A percentile compares a stretch with the other conserved stretches of the same genome.
Conservation (phyloP, 1,284 basidiomycete species). For the Leucoagaricus sp. region DNA sequence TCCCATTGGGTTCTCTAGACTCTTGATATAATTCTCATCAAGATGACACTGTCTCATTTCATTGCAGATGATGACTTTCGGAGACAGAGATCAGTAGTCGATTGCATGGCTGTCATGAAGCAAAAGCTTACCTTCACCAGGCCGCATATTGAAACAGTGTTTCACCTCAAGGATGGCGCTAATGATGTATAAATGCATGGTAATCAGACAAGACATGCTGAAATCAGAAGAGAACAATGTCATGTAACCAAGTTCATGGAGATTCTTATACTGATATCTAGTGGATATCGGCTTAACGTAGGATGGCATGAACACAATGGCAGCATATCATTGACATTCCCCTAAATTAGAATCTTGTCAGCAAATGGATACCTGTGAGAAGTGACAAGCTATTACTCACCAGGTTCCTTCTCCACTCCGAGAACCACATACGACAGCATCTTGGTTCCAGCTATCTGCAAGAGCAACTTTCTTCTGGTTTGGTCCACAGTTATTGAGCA, state of each 20-base stretch:
- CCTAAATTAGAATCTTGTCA: conserved; percentile 16
- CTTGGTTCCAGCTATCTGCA: conserved; percentile 25
- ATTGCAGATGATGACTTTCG: conserved; percentile 27
- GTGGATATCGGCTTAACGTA: background rate
- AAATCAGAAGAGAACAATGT: conserved; percentile 25
- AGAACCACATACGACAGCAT: conserved; percentile 21
- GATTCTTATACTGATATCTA: conserved; percentile 25
- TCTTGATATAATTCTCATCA: conserved; percentile 25
- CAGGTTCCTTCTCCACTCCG: conserved; percentile 27
- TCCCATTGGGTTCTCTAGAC: conserved; percentile 24
- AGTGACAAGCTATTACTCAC: conserved; percentile 12
- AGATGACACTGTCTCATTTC: conserved; percentile 23
- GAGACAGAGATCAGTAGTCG: too few relatives aligned
- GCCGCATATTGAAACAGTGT: conserved; percentile 25
- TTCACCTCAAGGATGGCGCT: conserved; percentile 20
- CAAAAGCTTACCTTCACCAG: conserved; percentile 24
- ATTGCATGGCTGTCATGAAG: background rate
- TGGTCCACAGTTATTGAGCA: conserved; percentile 21
- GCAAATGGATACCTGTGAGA: too few relatives aligned
- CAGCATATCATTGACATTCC: conserved; percentile 23
- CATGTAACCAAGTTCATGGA: conserved; percentile 26
- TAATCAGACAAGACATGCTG: conserved; percentile 16
- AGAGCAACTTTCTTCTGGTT: conserved; percentile 27
- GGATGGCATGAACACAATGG: too few relatives aligned
- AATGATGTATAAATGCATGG: background rate